Percentiles rank a stretch among this genome's conserved stretches.
phyloP scores from a whole-genome alignment of 441 rosid species.

The Aleurites moluccanus region DNA sequence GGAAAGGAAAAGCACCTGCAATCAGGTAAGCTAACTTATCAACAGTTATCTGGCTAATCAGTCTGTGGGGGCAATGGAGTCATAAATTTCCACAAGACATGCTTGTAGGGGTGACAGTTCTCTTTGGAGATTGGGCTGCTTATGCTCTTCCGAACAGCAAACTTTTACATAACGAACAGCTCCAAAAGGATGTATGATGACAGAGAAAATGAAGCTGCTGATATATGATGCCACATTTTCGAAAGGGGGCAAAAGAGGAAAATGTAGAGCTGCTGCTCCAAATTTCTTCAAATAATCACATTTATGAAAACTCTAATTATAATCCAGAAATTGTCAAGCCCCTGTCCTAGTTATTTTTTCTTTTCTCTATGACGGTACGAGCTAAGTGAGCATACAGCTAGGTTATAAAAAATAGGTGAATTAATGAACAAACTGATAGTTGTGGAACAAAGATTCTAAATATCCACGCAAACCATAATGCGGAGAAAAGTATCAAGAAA shows the following conservation, averaged over 20 bases:
- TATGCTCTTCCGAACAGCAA: neutral
- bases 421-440: too few relatives aligned
- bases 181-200: neutral
- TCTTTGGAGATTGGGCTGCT: neutral
- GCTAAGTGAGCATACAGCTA: too few relatives aligned
- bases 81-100: neutral
- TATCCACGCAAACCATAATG: too few relatives aligned
- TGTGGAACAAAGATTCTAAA: too few relatives aligned
- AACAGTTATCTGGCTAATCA: neutral
- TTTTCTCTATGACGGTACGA: too few relatives aligned
- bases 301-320: too few relatives aligned
- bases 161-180: neutral
- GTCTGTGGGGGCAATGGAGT: neutral
- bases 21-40: slow-evolving; percentile 1
- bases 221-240: neutral
- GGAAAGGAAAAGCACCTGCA: neutral
- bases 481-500: neutral
- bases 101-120: neutral
- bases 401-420: too few relatives aligned
- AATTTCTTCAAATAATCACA: too few relatives aligned
- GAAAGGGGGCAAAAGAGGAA: too few relatives aligned
- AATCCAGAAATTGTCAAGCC: too few relatives aligned
- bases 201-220: neutral
- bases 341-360: too few relatives aligned
- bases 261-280: too few relatives aligned